Percentiles rank a stretch among this genome's conserved stretches.
These are phyloP conservation scores for Cetraspora pellucida DNA, from an alignment of 192 early-diverging fungal genomes.

Conservation along the genomic window DNA sequence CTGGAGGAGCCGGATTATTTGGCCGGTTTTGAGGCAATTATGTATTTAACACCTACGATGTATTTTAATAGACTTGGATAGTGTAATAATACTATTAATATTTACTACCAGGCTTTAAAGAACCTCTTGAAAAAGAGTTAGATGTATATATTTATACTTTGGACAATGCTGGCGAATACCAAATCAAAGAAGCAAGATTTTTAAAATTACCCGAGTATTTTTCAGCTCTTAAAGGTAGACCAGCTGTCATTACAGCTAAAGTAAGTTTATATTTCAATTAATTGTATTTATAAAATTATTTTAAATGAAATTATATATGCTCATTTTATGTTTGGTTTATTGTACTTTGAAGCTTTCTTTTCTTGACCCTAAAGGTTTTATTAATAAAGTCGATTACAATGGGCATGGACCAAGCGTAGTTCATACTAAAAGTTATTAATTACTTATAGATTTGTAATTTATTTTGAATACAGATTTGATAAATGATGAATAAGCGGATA, in stretches of 20 bases:
- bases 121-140: slow-evolving; percentile 71
- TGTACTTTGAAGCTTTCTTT: slow-evolving; percentile 53
- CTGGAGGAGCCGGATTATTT: too few species aligned
- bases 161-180: slow-evolving; percentile 84
- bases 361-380: slow-evolving; percentile 67
- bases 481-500: too few species aligned
- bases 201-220: slow-evolving; percentile 87
- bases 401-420: slow-evolving; percentile 81
- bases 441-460: background rate
- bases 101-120: slow-evolving; percentile 57
- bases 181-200: slow-evolving; percentile 82
- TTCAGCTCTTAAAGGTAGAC: slow-evolving; percentile 68
- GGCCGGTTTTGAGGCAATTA: too few species aligned
- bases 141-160: slow-evolving; percentile 66
- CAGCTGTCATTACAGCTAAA: slow-evolving; percentile 84
- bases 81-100: background rate
- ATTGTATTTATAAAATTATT: background rate
- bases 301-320: background rate
- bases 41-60: too few species aligned
- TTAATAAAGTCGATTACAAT: slow-evolving; percentile 88
- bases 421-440: slow-evolving; percentile 61
- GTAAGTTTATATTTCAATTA: slow-evolving; percentile 43
- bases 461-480: too few species aligned
- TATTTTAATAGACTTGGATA: too few species aligned
- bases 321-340: background rate